A percentile compares a stretch with the other conserved stretches of the same genome.
Conservation (phyloP, 2,329 filamentous ascomycete species). For the Fusarium annulatum region DNA sequence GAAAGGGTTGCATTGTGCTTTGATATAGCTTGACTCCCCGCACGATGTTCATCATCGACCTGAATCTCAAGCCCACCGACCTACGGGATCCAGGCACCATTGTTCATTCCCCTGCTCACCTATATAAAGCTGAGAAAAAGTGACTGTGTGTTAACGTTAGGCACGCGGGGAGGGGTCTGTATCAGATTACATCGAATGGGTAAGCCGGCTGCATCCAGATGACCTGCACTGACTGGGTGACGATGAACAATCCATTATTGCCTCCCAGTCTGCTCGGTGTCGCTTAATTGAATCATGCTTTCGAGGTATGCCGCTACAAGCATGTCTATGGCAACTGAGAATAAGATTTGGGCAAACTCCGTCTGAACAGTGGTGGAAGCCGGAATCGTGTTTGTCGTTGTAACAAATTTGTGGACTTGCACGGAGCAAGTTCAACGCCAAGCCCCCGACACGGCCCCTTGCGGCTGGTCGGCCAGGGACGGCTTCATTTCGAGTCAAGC, state of each 20-base stretch:
- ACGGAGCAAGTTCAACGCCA: conserved; percentile 1
- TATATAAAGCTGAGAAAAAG: conserved; percentile 18
- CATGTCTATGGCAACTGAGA: conserved; percentile 21
- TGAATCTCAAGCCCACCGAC: conserved; percentile 33
- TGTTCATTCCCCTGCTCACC: conserved; percentile 17
- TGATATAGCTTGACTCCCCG: conserved; percentile 32
- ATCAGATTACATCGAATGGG: conserved; percentile 29
- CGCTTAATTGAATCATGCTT: background rate
- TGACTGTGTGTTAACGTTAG: conserved; percentile 16
- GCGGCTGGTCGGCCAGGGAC: conserved; percentile 41
- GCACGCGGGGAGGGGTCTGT: conserved; percentile 38
- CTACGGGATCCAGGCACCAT: conserved; percentile 44
- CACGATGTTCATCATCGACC: conserved; percentile 39
- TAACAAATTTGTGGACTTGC: conserved; percentile 17
- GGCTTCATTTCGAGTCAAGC: conserved; percentile 40
- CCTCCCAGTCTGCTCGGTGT: background rate
- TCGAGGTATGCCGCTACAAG: background rate
- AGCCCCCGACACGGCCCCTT: conserved; percentile 33
- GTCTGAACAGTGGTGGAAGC: background rate
- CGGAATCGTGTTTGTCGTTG: conserved; percentile 21
- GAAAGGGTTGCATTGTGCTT: conserved; percentile 40
- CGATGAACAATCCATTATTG: background rate
- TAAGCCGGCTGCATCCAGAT: conserved; percentile 38
- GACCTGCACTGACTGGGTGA: conserved; percentile 19
- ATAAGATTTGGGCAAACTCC: background rate